phyloP scores from a whole-genome alignment of 495 filamentous ascomycete species.

The Aspergillus homomorphus region DNA sequence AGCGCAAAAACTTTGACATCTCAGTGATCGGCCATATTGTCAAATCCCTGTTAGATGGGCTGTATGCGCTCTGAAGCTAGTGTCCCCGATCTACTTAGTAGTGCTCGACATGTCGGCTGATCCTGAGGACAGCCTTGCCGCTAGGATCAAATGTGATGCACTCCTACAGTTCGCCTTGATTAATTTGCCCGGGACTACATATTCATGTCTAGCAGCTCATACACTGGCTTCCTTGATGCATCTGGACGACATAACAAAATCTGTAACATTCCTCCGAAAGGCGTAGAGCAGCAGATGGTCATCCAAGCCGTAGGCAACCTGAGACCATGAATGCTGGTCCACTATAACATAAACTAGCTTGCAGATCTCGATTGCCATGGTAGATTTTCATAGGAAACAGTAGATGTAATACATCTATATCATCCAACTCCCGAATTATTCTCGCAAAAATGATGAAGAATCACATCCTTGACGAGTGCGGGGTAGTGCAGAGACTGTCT shows the following conservation, averaged over 20 bases:
- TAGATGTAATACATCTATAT: not conserved
- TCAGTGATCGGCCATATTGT: not conserved
- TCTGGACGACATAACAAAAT: no score
- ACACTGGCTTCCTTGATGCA: no score
- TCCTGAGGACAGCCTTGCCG: not conserved
- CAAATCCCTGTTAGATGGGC: no score
- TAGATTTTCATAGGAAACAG: not conserved
- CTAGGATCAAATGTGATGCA: not conserved
- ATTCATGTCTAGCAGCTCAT: no score
- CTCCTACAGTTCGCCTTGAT: not conserved
- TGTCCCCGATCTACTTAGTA: no score
- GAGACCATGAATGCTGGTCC: not conserved
- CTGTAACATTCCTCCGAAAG: no score
- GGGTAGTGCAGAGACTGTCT: not conserved
- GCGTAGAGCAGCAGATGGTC: no score
- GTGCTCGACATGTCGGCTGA: no score
- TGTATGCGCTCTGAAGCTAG: not conserved
- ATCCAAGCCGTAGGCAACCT: no score
- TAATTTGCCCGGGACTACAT: no score
- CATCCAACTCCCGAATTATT: not conserved
- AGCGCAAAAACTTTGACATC: not conserved
- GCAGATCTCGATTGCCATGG: not conserved
- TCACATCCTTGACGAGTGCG: not conserved
- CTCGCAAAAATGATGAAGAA: not conserved
- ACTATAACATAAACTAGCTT: not conserved